Evolutionary conservation across 177 flowering plant genomes (phyloP), one percentile per base, ranked within the genome.

Genomic region (Tripterygium wilfordii): DNA sequence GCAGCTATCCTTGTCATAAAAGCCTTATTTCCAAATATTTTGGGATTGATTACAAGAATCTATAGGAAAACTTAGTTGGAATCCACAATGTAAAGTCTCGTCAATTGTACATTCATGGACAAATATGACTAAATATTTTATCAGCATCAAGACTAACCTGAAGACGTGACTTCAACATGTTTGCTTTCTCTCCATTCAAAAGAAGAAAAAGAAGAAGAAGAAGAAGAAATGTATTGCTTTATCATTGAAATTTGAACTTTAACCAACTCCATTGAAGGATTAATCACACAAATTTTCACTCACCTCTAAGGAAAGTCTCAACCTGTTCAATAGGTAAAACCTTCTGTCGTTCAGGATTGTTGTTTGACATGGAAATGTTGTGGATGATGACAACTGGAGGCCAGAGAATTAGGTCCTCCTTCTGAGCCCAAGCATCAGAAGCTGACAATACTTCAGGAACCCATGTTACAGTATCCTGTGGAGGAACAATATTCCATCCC

Each of bases 331-430:
- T 22, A 19, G 64, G 64, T 37, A 70, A 22, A 26, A 64, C 61
- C 26, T 61, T 52, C 70, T 56, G 65, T 4, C 49, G 49, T 20
- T 59, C 55, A 4, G 70, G 67, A 60, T 53, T 58, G 38, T 38
- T 56, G 27, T 58, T 44, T 32, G 41, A 49, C 28, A 66, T 41
- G 18, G 78, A 64, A 45, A 56, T 59, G 49, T 76, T 71, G 42
- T 68, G 79, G 49, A 79, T 38, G 32, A 79, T 42, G 29, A 76
- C 49, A 15, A 68, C 32, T 0, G 84, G 84, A 58, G 80, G 84
- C 84, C 84, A 79, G 28, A 76, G 63, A 13, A 79, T 70, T 26
- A 79, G 52, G 40, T 79, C 81, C 51, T 75, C 75, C 63, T 68
- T 76, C 61, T 68, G 66, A 45, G 73, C 60, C 42, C 55, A 21